phyloP scores from a whole-genome alignment of 1,139 yeast genomes.

The Taiozyma onychis region DNA sequence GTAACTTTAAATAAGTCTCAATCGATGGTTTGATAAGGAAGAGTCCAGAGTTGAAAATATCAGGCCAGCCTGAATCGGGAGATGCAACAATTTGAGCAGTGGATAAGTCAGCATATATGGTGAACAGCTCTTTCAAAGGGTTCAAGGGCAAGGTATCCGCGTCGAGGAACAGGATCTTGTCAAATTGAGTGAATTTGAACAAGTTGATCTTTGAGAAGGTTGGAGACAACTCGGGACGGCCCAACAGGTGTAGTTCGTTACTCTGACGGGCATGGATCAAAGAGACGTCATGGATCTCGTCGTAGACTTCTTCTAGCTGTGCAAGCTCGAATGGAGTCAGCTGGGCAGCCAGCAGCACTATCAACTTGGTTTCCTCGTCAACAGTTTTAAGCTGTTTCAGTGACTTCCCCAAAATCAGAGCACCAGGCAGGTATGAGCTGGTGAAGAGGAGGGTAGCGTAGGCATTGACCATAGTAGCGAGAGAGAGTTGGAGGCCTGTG shows the following conservation, averaged over 20 bases:
- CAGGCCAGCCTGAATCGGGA: slow-evolving; percentile 97
- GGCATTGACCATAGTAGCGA: slow-evolving; percentile 36
- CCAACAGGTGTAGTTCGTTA: slow-evolving; percentile 39
- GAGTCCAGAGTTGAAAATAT: slow-evolving; percentile 87
- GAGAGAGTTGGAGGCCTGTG: not conserved
- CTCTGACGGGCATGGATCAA: slow-evolving; percentile 26
- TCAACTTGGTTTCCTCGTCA: slow-evolving; percentile 15
- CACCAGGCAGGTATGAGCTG: slow-evolving; percentile 70
- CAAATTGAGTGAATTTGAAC: slow-evolving; percentile 61
- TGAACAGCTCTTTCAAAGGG: slow-evolving; percentile 37
- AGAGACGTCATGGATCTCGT: slow-evolving; percentile 29
- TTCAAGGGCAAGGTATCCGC: slow-evolving; percentile 71
- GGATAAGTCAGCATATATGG: slow-evolving; percentile 26
- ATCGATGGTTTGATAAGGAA: slow-evolving; percentile 59
- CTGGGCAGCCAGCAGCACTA: slow-evolving; percentile 29
- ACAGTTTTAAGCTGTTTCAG: slow-evolving; percentile 25
- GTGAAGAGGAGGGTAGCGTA: slow-evolving; percentile 64
- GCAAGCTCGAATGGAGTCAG: slow-evolving; percentile 20
- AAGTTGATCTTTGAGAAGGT: slow-evolving; percentile 71
- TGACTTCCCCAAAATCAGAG: slow-evolving; percentile 53
- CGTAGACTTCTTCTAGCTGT: slow-evolving; percentile 22
- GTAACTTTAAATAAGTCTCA: slow-evolving; percentile 39
- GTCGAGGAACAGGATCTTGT: slow-evolving; percentile 68
- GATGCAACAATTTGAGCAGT: slow-evolving; percentile 54
- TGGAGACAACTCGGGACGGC: slow-evolving; percentile 68